These are phyloP conservation scores for Fusarium domesticum DNA, from an alignment of 2,329 filamentous ascomycete genomes.

Conservation along the genomic window DNA sequence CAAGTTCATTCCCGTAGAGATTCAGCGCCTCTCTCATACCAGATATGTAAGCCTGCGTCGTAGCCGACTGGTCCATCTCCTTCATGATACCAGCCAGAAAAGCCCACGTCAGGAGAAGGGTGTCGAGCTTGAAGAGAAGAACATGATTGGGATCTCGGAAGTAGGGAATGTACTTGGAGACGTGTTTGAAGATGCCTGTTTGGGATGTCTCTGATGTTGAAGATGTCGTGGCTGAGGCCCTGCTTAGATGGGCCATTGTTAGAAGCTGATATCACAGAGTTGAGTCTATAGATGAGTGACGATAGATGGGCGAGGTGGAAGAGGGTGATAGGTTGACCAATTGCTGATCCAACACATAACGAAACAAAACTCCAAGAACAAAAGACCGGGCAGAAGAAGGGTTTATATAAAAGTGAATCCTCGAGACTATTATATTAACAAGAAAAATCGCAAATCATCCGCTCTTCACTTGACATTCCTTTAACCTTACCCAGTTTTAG, in stretches of 20 bases:
- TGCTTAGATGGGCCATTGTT: too few species aligned
- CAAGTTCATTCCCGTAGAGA: constrained; percentile 53
- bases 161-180: constrained; percentile 18
- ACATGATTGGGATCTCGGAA: constrained; percentile 34
- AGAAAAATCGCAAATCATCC: constrained; percentile 1
- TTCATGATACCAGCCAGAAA: constrained; percentile 38
- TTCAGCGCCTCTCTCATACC: constrained; percentile 34
- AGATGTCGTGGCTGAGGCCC: background rate
- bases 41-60: constrained; percentile 37
- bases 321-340: too few species aligned
- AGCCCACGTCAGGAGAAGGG: constrained; percentile 36
- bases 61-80: constrained; percentile 38
- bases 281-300: too few species aligned
- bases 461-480: background rate
- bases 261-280: background rate
- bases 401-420: constrained; percentile 15
- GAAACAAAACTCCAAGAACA: too few species aligned
- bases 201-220: constrained; percentile 11
- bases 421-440: background rate
- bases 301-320: too few species aligned
- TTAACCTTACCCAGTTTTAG: constrained; percentile 1
- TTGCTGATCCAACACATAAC: too few species aligned
- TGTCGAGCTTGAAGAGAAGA: constrained; percentile 35
- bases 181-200: constrained; percentile 17
- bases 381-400: too few species aligned